phyloP scores from a whole-genome alignment of 495 filamentous ascomycete species.

The Gamarada debralockiae region DNA sequence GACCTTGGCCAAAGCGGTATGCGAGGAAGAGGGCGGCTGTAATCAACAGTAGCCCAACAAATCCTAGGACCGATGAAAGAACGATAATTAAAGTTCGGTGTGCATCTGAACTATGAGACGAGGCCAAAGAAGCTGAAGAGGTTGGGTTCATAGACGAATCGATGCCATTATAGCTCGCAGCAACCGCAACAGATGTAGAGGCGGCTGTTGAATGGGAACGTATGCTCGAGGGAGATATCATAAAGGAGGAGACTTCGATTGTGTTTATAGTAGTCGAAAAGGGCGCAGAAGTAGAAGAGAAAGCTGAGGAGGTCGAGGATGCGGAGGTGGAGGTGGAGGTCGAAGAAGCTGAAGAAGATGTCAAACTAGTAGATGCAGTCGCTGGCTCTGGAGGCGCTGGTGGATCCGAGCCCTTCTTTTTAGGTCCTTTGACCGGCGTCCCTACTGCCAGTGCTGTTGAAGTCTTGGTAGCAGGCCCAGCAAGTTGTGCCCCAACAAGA shows the following conservation, averaged over 20 bases:
- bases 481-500: not conserved
- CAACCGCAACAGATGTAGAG: not conserved
- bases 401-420: too few species aligned
- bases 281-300: not conserved
- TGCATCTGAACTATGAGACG: not conserved
- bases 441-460: not conserved
- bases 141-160: not conserved
- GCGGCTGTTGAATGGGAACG: not conserved
- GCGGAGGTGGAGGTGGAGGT: not conserved
- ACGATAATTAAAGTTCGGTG: slow-evolving; percentile 21
- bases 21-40: slow-evolving; percentile 1
- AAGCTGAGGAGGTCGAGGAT: not conserved
- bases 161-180: not conserved
- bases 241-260: not conserved
- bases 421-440: too few species aligned
- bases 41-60: slow-evolving; percentile 16
- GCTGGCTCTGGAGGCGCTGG: too few species aligned
- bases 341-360: not conserved
- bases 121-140: not conserved
- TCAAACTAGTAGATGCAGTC: not conserved
- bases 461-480: not conserved
- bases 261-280: not conserved
- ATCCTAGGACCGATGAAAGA: slow-evolving; percentile 19
- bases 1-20: slow-evolving; percentile 13
- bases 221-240: not conserved